A percentile compares a stretch with the other conserved stretches of the same genome.
These are phyloP conservation scores for Groenewaldozyma tartarivorans DNA, from an alignment of 805 yeast species.

Conservation along the genomic window DNA sequence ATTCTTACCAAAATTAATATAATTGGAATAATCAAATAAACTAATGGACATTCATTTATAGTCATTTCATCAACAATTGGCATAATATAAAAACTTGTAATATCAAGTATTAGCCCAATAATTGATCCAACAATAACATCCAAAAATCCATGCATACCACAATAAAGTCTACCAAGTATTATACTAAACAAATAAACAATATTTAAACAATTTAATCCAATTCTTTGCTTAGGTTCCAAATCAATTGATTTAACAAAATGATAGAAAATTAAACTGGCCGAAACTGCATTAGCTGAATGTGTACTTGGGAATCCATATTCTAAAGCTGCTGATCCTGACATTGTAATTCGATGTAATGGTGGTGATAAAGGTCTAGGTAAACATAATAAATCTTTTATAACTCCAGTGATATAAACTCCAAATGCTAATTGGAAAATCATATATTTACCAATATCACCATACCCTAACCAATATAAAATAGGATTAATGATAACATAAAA, in stretches of 20 bases:
- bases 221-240: slow-evolving; percentile 1
- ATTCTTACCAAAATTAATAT: slow-evolving; percentile 37
- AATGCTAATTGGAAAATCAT: slow-evolving; percentile 53
- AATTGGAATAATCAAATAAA: slow-evolving; percentile 2
- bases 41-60: neutral
- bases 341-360: slow-evolving; percentile 79
- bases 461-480: slow-evolving; percentile 74
- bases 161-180: slow-evolving; percentile 74
- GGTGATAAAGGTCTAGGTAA: slow-evolving; percentile 90
- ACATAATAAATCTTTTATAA: slow-evolving; percentile 73
- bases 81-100: slow-evolving; percentile 38
- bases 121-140: slow-evolving; percentile 61
- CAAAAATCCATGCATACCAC: slow-evolving; percentile 94
- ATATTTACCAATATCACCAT: slow-evolving; percentile 47
- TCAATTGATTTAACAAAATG: slow-evolving; percentile 19
- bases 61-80: slow-evolving; percentile 15
- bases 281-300: slow-evolving; percentile 91
- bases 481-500: slow-evolving; percentile 89
- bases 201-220: slow-evolving; percentile 12
- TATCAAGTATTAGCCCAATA: slow-evolving; percentile 46
- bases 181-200: slow-evolving; percentile 51
- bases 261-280: slow-evolving; percentile 47
- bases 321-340: slow-evolving; percentile 81
- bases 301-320: slow-evolving; percentile 95
- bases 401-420: slow-evolving; percentile 53